Percentiles rank a stretch among this genome's conserved stretches.
These are phyloP conservation scores for Puccinellia tenuiflora DNA, from an alignment of 176 grass and related monocot genomes.

Conservation along the genomic window DNA sequence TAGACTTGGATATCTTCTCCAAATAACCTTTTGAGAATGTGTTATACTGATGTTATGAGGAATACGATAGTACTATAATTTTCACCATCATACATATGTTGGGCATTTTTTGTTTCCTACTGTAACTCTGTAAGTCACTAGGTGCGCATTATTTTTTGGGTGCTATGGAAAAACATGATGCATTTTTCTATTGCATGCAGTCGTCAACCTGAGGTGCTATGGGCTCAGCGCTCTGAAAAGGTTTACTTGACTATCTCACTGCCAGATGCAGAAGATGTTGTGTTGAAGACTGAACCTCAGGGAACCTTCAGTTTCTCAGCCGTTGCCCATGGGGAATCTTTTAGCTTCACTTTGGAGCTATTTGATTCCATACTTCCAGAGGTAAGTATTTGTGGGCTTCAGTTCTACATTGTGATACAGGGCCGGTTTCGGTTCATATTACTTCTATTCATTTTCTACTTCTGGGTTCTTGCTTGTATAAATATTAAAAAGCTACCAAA, in stretches of 20 bases:
- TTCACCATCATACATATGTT: not conserved
- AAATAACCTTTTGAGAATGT: not conserved
- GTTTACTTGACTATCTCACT: conserved; percentile 85
- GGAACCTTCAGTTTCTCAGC: conserved; percentile 70
- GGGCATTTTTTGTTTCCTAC: not conserved
- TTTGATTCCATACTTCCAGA: conserved; percentile 65
- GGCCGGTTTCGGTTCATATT: not conserved
- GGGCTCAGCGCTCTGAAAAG: conserved; percentile 84
- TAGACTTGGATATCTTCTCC: not conserved
- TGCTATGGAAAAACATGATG: conserved; percentile 1
- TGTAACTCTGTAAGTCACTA: not conserved
- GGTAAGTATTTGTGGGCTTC: conserved; percentile 39
- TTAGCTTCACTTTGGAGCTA: conserved; percentile 70
- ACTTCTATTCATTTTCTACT: not conserved
- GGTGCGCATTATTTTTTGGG: not conserved
- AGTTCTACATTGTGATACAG: not conserved
- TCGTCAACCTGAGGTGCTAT: conserved; percentile 88
- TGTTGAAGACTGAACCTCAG: conserved; percentile 54
- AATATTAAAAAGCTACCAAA: not conserved
- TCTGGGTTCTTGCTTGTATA: not conserved
- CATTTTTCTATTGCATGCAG: conserved; percentile 41
- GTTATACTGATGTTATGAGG: not conserved
- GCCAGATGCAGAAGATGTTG: conserved; percentile 83
- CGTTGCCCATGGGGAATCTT: conserved; percentile 49
- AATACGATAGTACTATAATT: not conserved